Percentiles rank a stretch among this genome's conserved stretches.
Conservation (phyloP, 2,329 filamentous ascomycete species). For the Arthroderma uncinatum region DNA sequence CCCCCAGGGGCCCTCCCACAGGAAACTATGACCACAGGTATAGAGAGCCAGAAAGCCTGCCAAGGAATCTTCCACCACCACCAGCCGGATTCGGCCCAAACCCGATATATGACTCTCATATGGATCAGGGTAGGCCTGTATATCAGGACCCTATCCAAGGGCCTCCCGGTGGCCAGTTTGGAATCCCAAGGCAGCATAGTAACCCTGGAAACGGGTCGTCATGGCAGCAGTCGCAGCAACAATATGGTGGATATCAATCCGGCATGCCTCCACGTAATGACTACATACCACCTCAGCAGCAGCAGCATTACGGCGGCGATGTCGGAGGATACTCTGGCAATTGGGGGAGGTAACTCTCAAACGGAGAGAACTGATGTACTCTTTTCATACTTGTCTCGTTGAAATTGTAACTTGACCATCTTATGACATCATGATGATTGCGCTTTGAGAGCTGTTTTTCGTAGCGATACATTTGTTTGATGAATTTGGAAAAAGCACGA, state of each 20-base stretch:
- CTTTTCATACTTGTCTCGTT: background rate
- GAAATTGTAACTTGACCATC: background rate
- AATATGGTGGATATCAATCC: conserved; percentile 3
- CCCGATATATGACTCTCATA: conserved; percentile 1
- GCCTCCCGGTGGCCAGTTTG: background rate
- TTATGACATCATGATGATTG: background rate
- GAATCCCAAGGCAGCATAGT: conserved; percentile 6
- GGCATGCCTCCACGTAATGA: background rate
- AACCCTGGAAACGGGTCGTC: conserved; percentile 8
- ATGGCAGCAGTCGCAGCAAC: conserved; percentile 7
- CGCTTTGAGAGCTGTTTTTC: background rate
- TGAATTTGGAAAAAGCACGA: background rate
- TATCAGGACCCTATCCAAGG: conserved; percentile 4
- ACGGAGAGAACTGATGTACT: background rate
- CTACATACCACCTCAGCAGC: conserved; percentile 7
- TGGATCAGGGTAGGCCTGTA: conserved; percentile 2
- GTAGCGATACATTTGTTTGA: background rate
- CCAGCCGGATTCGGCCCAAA: background rate
- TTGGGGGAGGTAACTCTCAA: conserved; percentile 7
- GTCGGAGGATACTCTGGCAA: conserved; percentile 11
- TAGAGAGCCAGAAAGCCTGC: conserved; percentile 7
- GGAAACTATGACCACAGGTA: conserved; percentile 8
- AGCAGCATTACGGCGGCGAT: conserved; percentile 11
- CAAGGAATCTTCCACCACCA: conserved; percentile 6
- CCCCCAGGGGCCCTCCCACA: conserved; percentile 8